These are phyloP conservation scores for Syzygium aromaticum DNA, from an alignment of 345 rosid genomes.

Conservation along the genomic window DNA sequence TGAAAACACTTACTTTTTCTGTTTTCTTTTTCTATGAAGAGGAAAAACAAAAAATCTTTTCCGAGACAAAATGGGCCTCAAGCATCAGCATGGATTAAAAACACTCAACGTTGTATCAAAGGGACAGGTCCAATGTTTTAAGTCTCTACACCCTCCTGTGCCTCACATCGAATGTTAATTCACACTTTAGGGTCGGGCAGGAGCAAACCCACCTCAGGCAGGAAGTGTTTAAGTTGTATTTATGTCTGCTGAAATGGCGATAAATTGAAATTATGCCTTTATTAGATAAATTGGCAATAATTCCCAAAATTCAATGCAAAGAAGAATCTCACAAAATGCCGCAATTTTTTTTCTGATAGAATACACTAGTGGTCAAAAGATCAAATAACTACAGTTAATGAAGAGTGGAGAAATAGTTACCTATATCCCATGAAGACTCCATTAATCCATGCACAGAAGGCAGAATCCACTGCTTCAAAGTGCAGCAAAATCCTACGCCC, in stretches of 20 bases:
- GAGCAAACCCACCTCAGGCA: not conserved
- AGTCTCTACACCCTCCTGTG: not conserved
- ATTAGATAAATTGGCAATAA: not conserved
- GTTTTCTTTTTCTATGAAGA: not conserved
- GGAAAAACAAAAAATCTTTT: not conserved
- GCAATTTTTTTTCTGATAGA: not conserved
- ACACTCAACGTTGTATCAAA: not conserved
- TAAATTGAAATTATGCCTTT: not conserved
- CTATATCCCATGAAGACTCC: slow-evolving; percentile 89
- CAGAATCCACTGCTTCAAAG: slow-evolving; percentile 98
- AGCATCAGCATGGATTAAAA: not conserved
- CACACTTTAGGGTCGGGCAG: not conserved
- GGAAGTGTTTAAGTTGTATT: not conserved
- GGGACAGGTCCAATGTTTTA: not conserved
- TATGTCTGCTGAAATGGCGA: not conserved
- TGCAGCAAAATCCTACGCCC: slow-evolving; percentile 93
- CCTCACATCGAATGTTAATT: not conserved
- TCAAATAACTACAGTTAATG: not conserved
- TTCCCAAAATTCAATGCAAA: not conserved
- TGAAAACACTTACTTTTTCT: not conserved
- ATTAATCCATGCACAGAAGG: slow-evolving; percentile 87
- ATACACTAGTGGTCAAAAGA: not conserved
- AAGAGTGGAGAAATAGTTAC: slow-evolving; percentile 18
- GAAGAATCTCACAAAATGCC: not conserved
- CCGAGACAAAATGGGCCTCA: not conserved